Evolutionary conservation across 176 grass and related monocot genomes (phyloP).

Genomic region (Ensete ventricosum): DNA sequence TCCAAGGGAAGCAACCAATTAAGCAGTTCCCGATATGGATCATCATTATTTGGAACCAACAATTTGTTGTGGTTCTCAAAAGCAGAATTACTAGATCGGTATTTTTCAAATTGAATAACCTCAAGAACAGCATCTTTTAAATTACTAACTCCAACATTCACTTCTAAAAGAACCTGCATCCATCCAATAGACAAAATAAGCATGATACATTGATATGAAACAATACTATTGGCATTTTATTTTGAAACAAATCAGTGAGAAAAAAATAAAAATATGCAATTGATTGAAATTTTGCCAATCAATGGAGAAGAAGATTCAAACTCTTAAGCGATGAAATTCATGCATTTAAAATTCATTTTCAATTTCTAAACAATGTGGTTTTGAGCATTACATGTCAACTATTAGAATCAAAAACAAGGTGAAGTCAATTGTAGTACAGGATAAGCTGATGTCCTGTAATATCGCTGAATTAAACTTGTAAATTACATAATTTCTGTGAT

Average conservation of each 20-base stretch:
- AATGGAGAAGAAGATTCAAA: not conserved
- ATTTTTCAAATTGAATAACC: slow-evolving; percentile 96
- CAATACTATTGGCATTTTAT: not conserved
- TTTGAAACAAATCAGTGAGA: not conserved
- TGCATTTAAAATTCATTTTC: not conserved
- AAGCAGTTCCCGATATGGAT: slow-evolving; percentile 75
- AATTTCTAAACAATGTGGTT: too few species aligned
- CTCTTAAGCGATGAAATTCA: not conserved
- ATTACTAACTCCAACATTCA: slow-evolving; percentile 83
- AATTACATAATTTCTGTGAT: too few species aligned
- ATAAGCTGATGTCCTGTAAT: too few species aligned
- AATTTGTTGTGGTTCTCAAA: slow-evolving; percentile 26
- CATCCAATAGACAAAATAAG: slow-evolving; percentile 49
- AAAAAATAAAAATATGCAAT: not conserved
- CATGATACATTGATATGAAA: not conserved
- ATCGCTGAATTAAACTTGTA: too few species aligned
- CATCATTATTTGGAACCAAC: slow-evolving; percentile 33
- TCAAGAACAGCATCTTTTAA: slow-evolving; percentile 78
- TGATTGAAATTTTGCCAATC: not conserved
- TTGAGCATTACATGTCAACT: too few species aligned
- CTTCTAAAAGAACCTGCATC: slow-evolving; percentile 90
- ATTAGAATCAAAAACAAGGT: too few species aligned
- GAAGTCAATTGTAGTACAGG: too few species aligned
- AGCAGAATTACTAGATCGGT: slow-evolving; percentile 34
- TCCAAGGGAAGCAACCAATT: slow-evolving; percentile 94